Percentiles rank a stretch among this genome's conserved stretches.
These are phyloP conservation scores for Cladosporium oxysporum DNA, from an alignment of 2,329 filamentous ascomycete species.

Conservation along the genomic window DNA sequence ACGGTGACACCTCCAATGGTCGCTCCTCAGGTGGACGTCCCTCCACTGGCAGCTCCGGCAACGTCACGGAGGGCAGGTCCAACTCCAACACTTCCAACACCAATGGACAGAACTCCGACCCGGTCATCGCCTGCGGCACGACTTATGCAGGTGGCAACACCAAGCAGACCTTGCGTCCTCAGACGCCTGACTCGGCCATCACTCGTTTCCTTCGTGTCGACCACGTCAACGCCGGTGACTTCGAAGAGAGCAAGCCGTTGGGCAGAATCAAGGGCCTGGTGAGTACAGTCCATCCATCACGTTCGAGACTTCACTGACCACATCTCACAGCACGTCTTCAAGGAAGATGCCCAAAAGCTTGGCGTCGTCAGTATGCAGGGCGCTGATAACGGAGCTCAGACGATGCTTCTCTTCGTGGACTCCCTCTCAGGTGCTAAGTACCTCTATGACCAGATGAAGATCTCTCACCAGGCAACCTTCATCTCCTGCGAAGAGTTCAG, in stretches of 20 bases:
- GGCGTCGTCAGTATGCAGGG: not conserved
- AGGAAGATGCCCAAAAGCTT: not conserved
- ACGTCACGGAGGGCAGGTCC: not conserved
- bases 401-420: slow-evolving; percentile 1
- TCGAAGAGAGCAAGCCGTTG: not conserved
- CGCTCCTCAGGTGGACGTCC: not conserved
- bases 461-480: not conserved
- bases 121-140: slow-evolving; percentile 7
- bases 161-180: not conserved
- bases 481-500: not conserved
- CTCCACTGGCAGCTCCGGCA: not conserved
- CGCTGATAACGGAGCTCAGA: not conserved
- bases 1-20: not conserved
- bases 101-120: not conserved
- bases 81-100: not conserved
- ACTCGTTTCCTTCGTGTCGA: not conserved
- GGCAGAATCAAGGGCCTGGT: not conserved
- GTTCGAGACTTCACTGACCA: not conserved
- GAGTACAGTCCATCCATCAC: not conserved
- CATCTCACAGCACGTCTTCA: not conserved
- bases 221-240: not conserved
- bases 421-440: not conserved
- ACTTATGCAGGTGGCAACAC: not conserved
- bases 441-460: not conserved
- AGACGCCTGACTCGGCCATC: not conserved